phyloP scores from a whole-genome alignment of 257 asterid species.

The Fraxinus quadrangulata region DNA sequence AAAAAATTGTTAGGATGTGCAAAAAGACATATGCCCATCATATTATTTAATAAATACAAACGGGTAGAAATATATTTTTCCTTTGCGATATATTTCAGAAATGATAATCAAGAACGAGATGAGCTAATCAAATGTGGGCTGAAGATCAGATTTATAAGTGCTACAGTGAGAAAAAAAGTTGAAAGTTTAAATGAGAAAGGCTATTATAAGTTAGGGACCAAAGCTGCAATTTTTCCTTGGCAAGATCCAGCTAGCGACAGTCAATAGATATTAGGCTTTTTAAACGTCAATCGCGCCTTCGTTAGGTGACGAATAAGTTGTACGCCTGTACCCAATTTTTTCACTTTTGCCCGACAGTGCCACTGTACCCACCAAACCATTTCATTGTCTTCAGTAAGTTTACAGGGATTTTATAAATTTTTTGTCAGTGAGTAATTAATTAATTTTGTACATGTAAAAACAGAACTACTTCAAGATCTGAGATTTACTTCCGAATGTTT shows the following conservation, averaged over 20 bases:
- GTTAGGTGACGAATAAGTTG: conserved; percentile 10
- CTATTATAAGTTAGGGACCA: background rate
- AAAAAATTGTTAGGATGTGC: too few species aligned
- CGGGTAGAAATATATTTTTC: too few species aligned
- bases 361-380: background rate
- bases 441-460: conserved; percentile 4
- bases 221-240: background rate
- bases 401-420: background rate
- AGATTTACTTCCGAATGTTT: too few species aligned
- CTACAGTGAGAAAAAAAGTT: too few species aligned
- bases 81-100: too few species aligned
- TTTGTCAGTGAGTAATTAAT: background rate
- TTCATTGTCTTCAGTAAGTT: too few species aligned
- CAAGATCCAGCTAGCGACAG: background rate
- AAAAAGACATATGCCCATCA: too few species aligned
- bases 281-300: conserved; percentile 44
- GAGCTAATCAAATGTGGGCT: too few species aligned
- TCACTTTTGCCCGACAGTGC: background rate
- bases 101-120: too few species aligned
- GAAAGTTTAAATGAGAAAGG: too few species aligned
- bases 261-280: conserved; percentile 11
- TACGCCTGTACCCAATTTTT: background rate
- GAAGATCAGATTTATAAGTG: too few species aligned
- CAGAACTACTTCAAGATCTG: background rate
- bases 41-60: too few species aligned